phyloP scores from a whole-genome alignment of 176 grass and related monocot species.

The Lolium rigidum region DNA sequence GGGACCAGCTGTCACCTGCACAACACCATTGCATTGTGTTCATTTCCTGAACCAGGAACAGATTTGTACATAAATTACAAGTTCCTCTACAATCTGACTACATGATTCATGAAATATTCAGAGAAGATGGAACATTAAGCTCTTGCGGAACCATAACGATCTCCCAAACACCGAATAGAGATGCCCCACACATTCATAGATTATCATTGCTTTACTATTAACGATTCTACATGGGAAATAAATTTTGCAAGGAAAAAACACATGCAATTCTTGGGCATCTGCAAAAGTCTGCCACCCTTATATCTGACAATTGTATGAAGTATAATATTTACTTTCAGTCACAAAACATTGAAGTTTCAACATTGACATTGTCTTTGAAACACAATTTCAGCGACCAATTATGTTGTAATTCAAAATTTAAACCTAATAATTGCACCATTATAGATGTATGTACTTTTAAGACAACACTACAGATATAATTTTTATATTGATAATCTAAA shows the following conservation, averaged over 20 bases:
- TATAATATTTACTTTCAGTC: background rate
- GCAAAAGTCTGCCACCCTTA: too few relatives aligned
- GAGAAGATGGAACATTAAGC: background rate
- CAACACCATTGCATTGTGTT: conserved; percentile 19
- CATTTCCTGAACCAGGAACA: background rate
- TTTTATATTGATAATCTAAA: background rate
- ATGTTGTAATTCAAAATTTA: too few relatives aligned
- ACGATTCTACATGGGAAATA: background rate
- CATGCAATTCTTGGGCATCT: too few relatives aligned
- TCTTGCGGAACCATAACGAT: background rate
- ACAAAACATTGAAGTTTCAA: background rate
- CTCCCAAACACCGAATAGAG: background rate
- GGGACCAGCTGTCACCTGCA: conserved; percentile 96
- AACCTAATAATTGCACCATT: background rate
- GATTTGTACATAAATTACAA: background rate
- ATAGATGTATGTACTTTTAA: background rate
- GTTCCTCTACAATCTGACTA: background rate
- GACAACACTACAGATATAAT: background rate
- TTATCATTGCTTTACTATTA: background rate
- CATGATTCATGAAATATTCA: background rate
- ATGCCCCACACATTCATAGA: background rate
- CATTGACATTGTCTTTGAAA: background rate
- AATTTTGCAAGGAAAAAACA: too few relatives aligned
- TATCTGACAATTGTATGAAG: background rate
- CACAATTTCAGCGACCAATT: background rate